Evolutionary conservation across 148 eudicot genomes (phyloP).

Genomic region (Arctostaphylos glauca): DNA sequence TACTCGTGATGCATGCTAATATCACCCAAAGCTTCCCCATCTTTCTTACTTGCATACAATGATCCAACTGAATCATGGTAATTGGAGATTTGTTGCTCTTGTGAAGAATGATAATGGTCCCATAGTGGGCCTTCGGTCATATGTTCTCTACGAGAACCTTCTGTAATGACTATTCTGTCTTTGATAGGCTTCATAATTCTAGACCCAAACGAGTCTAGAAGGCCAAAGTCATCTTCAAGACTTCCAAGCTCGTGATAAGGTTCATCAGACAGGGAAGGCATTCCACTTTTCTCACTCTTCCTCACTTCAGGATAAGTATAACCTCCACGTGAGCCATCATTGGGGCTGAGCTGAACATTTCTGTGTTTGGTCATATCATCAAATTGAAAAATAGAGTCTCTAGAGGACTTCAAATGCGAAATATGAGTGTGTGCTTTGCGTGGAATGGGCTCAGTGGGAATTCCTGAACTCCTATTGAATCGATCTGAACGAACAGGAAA

Average conservation of each 20-base stretch:
- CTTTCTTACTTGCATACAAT: conserved; percentile 11
- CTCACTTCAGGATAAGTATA: conserved; percentile 19
- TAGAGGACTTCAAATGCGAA: conserved; percentile 6
- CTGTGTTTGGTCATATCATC: conserved; percentile 11
- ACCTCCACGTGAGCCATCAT: conserved; percentile 13
- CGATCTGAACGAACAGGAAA: conserved; percentile 14
- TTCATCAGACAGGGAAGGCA: conserved; percentile 14
- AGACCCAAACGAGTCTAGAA: conserved; percentile 16
- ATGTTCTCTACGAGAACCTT: conserved; percentile 12
- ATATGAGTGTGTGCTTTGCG: conserved; percentile 5
- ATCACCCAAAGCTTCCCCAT: conserved; percentile 17
- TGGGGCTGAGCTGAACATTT: conserved; percentile 9
- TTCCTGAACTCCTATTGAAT: conserved; percentile 16
- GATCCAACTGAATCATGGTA: conserved; percentile 17
- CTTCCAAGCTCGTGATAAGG: conserved; percentile 11
- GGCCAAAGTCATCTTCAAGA: conserved; percentile 15
- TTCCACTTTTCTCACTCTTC: conserved; percentile 13
- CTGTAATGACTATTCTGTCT: conserved; percentile 8
- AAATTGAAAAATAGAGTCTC: background rate
- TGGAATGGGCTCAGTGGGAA: conserved; percentile 8
- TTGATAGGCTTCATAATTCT: conserved; percentile 3
- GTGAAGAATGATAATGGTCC: conserved; percentile 18
- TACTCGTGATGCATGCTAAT: conserved; percentile 15
- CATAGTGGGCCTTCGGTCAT: conserved; percentile 12
- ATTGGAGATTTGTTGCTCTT: conserved; percentile 21